Conservation (phyloP, 331 rosid genomes). For the Malus hybrid region DNA sequence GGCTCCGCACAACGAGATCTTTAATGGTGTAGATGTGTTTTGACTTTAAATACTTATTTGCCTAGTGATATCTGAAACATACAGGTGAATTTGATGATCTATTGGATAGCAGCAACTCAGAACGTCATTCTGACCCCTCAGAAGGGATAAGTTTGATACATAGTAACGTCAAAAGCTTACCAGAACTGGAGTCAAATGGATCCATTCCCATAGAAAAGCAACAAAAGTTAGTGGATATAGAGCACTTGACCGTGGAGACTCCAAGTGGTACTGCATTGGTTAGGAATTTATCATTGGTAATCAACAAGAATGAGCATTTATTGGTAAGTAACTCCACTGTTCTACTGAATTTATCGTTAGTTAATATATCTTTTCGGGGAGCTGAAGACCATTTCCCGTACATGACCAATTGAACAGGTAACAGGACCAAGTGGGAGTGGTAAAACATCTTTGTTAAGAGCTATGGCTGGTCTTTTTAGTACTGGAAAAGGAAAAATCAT, state of each 20-base stretch:
- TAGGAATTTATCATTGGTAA: conserved; percentile 51
- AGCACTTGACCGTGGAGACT: conserved; percentile 64
- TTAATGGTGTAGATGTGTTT: too few relatives aligned
- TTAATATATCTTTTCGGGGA: not conserved
- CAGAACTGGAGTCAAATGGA: conserved; percentile 62
- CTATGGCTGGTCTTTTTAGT: conserved; percentile 90
- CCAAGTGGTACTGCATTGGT: conserved; percentile 59
- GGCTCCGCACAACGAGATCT: too few relatives aligned
- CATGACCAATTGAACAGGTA: conserved; percentile 43
- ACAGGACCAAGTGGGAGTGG: conserved; percentile 96
- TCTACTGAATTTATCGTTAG: not conserved
- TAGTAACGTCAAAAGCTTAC: conserved; percentile 32
- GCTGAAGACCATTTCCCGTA: conserved; percentile 15
- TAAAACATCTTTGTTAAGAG: conserved; percentile 85
- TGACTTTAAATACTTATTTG: too few relatives aligned
- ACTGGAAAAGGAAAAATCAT: conserved; percentile 67
- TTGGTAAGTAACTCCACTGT: conserved; percentile 45
- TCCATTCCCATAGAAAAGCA: conserved; percentile 33
- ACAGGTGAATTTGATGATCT: conserved; percentile 91
- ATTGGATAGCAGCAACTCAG: conserved; percentile 55
- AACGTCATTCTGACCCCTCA: conserved; percentile 30
- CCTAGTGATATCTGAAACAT: conserved; percentile 13
- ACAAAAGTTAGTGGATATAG: conserved; percentile 52
- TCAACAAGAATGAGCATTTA: conserved; percentile 66
- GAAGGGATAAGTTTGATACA: conserved; percentile 58